Evolutionary conservation across 148 eudicot genomes (phyloP).

Genomic region (Agrostemma githago): DNA sequence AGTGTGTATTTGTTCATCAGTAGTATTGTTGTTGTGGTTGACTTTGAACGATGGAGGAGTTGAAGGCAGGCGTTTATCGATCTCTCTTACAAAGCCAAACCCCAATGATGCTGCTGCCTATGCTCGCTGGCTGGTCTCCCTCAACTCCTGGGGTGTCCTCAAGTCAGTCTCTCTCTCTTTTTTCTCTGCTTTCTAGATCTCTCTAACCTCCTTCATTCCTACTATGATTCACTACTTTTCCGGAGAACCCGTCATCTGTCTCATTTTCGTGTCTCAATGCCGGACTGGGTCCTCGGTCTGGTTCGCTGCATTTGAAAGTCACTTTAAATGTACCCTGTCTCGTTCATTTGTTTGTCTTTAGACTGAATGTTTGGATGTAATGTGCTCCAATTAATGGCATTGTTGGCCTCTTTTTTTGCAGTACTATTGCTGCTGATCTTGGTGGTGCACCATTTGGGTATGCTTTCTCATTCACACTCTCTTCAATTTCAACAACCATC

Average conservation of each 20-base stretch:
- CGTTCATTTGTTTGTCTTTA: neutral
- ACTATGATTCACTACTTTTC: too few species aligned
- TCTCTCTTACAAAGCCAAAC: constrained; percentile 40
- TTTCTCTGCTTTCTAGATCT: too few species aligned
- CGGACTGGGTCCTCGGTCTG: too few species aligned
- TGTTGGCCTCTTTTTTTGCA: constrained; percentile 32
- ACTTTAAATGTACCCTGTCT: neutral
- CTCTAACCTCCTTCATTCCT: too few species aligned
- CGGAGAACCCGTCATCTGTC: too few species aligned
- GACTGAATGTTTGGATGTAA: neutral
- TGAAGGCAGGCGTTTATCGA: constrained; percentile 30
- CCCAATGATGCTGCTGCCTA: constrained; percentile 48
- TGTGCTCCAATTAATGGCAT: neutral
- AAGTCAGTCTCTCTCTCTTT: constrained; percentile 36
- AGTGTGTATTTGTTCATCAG: neutral
- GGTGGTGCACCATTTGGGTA: constrained; percentile 98
- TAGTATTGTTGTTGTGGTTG: constrained; percentile 12
- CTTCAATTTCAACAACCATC: too few species aligned
- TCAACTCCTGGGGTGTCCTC: constrained; percentile 78
- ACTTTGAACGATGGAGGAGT: constrained; percentile 23
- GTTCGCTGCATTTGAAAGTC: too few species aligned
- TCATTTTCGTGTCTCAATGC: too few species aligned
- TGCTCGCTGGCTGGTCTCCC: constrained; percentile 86
- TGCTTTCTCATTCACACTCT: constrained; percentile 8
- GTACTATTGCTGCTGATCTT: constrained; percentile 62